Evolutionary conservation across 805 yeast genomes (phyloP), one percentile per base, ranked within the genome.

Genomic region (Cyberlindnera galapagoensis): DNA sequence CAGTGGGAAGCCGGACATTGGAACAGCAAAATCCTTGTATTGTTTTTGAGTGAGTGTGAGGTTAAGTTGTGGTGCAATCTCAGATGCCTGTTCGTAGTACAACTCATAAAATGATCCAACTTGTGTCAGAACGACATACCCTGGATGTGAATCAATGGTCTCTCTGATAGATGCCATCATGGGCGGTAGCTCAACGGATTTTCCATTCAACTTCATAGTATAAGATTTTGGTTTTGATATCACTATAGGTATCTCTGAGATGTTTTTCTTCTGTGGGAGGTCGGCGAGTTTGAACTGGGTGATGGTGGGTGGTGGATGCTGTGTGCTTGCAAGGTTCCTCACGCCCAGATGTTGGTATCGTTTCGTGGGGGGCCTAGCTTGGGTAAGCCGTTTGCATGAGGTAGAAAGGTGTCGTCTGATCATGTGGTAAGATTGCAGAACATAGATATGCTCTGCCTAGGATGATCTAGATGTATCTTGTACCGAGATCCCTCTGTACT

Each of bases 1-100:
- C 5, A 71, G 63, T 0, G 98, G 98, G 47, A 92, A 92, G 0
- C 98, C 98, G 0, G 97, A 85, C 82, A 92, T 86, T 0, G 94
- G 74, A 1, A 81, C 68, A 13, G 49, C 56, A 21, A 65, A 54
- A 14, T 53, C 56, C 14, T 59, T 59, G 24, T 73, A 67, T 33
- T 61, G 61, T 46, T 72, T 69, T 22, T 62, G 62, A 0, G 95
- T 81, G 3, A 87, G 66, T 28, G 83, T 77, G 18, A 90, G 55
- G 18, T 87, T 87, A 33, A 92, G 57, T 33, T 72, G 56, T 2
- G 82, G 78, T 0, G 85, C 94, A 51, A 69, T 76, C 26, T 65
- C 67, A 8, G 75, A 73, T 1, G 97, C 97, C 39, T 87, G 94
- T 33, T 88, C 88, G 49, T 83, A 86, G 51, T 92, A 92, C 4